Conservation (phyloP, 768 basidiomycete genomes). For the Boletus sp. region DNA sequence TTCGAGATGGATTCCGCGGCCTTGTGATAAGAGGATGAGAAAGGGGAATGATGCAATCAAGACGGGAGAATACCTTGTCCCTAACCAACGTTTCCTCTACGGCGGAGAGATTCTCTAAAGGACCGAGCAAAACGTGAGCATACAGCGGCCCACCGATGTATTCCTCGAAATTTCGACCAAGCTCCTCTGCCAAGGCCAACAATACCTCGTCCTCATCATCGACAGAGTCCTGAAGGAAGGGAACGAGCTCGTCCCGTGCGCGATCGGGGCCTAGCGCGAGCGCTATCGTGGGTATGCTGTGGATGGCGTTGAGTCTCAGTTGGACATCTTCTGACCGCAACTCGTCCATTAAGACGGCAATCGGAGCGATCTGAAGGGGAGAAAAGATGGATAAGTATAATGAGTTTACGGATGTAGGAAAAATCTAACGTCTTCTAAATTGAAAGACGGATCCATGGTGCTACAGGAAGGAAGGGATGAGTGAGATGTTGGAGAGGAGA, state of each 20-base stretch:
- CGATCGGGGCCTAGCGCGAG: constrained; percentile 94
- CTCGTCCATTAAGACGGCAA: constrained; percentile 97
- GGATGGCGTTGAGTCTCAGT: constrained; percentile 92
- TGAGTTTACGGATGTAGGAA: constrained; percentile 3
- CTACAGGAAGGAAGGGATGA: neutral
- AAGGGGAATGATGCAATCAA: neutral
- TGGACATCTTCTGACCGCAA: constrained; percentile 97
- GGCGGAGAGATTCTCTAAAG: constrained; percentile 91
- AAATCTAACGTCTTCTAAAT: constrained; percentile 61
- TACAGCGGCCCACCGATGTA: constrained; percentile 88
- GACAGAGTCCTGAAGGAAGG: constrained; percentile 97
- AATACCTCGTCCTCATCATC: constrained; percentile 99
- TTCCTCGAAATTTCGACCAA: constrained; percentile 89
- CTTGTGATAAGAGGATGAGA: constrained; percentile 40
- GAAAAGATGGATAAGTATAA: constrained; percentile 13
- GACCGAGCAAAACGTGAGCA: constrained; percentile 85
- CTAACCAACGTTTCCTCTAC: constrained; percentile 98
- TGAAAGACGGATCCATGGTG: constrained; percentile 66
- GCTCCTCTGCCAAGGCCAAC: constrained; percentile 90
- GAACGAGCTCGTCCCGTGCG: constrained; percentile 90
- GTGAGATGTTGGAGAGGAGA: neutral
- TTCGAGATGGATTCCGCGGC: constrained; percentile 95
- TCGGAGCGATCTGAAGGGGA: constrained; percentile 74
- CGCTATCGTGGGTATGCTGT: constrained; percentile 96
- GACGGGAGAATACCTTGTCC: constrained; percentile 70